Conservation (phyloP, 345 rosid genomes). For the Arabis hirsuta region DNA sequence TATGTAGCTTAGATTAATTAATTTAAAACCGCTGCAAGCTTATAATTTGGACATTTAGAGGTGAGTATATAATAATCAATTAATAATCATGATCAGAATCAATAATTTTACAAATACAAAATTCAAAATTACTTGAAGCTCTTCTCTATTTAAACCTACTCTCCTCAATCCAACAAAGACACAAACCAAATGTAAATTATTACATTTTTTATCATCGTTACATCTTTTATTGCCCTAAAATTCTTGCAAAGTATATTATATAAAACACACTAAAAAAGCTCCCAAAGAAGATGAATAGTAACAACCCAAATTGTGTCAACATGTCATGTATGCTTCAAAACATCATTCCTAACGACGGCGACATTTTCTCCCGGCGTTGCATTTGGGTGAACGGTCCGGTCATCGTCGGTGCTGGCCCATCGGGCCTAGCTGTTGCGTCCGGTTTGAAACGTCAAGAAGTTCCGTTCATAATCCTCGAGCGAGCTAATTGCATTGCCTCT, state of each 20-base stretch:
- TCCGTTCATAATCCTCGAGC: slow-evolving; percentile 73
- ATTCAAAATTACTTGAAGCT: slow-evolving; percentile 27
- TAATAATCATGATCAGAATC: neutral
- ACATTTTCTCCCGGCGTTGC: slow-evolving; percentile 54
- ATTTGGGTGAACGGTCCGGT: slow-evolving; percentile 88
- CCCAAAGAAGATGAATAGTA: slow-evolving; percentile 7
- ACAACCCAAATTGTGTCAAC: slow-evolving; percentile 40
- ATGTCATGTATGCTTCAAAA: slow-evolving; percentile 48
- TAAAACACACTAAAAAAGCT: slow-evolving; percentile 12
- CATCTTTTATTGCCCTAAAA: slow-evolving; percentile 26
- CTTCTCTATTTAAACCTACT: slow-evolving; percentile 33
- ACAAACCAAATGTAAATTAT: slow-evolving; percentile 22
- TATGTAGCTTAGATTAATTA: neutral
- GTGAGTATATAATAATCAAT: neutral
- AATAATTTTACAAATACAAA: slow-evolving; percentile 13
- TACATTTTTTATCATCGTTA: neutral
- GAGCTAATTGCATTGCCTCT: slow-evolving; percentile 79
- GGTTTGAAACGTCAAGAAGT: slow-evolving; percentile 65
- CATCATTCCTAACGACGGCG: slow-evolving; percentile 26
- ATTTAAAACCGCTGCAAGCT: slow-evolving; percentile 14
- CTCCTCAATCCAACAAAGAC: slow-evolving; percentile 17
- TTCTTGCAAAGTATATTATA: neutral
- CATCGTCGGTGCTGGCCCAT: slow-evolving; percentile 86
- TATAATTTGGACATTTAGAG: slow-evolving; percentile 20
- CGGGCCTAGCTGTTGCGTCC: slow-evolving; percentile 71